Evolutionary conservation across 2,329 filamentous ascomycete species (phyloP), one percentile per base, ranked within the genome.

Genomic region (Lasiodiplodia theobromae): DNA sequence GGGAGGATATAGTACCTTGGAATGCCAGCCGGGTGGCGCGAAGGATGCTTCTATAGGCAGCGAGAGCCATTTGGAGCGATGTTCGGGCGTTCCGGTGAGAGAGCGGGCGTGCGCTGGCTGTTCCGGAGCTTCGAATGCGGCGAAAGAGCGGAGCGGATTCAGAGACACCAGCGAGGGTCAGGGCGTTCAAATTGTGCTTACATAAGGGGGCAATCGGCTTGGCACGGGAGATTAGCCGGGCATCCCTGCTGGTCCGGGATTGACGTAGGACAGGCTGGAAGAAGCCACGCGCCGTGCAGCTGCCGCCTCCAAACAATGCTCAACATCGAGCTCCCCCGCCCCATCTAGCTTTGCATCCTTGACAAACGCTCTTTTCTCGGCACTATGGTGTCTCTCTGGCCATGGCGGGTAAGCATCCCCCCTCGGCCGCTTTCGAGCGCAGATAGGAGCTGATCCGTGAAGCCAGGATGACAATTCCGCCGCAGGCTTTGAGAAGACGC

Each of bases 401-500:
- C 93, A 71, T 97, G 91, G 89, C 89, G 88, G 84, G 92, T 93
- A 81, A 75, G 84, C 77, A 49, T 49, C 40, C 23, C 12, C 57
- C 37, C 57, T 65, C 18, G 28, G 2, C 28, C 58, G 44, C 8
- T 38, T 47, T 44, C 47, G n/a, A 28, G 44, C 47, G 31, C n/a
- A 38, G 65, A 56, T 16, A 53, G 51, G 60, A 64, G 60, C 60
- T 69, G 14, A 47, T 58, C 73, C 68, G 63, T 54, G 69, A 54
- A 44, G 6, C 47, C 75, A 97, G 93, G 88, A 88, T 81, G 87
- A 92, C 76, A 87, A 91, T 78, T 97, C 94, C 72, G 91, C 96
- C 31, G 94, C 94, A 64, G 92, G 91, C 4, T 99, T 98, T 77
- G 96, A 99, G 82, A 97, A 94, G 84, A 89, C 91, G 2, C 89